Percentiles rank a stretch among this genome's conserved stretches.
These are phyloP conservation scores for Recurvomyces mirabilis DNA, from an alignment of 495 filamentous ascomycete species.

Conservation along the genomic window DNA sequence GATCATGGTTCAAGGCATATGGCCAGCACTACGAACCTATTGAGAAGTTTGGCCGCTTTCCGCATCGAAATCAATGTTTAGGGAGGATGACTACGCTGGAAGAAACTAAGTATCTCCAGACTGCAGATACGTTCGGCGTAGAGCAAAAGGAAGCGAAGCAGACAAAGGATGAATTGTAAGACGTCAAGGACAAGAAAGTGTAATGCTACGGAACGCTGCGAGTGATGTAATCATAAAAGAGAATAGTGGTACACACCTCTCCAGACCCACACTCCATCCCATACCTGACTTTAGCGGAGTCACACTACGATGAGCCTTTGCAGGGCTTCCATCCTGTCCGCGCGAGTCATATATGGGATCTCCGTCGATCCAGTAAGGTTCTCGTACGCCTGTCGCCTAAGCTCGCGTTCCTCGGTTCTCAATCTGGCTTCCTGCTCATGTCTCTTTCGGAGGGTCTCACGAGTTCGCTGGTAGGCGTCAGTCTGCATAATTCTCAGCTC, in stretches of 20 bases:
- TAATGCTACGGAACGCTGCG: no score
- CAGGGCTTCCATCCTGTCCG: not conserved
- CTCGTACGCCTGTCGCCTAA: slow-evolving; percentile 1
- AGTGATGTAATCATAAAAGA: not conserved
- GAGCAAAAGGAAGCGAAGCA: not conserved
- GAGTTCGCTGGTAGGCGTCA: not conserved
- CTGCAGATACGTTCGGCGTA: slow-evolving; percentile 32
- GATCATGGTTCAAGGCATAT: slow-evolving; percentile 10
- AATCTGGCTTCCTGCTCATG: not conserved
- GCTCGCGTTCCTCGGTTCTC: not conserved
- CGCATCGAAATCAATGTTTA: slow-evolving; percentile 30
- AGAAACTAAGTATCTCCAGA: slow-evolving; percentile 26
- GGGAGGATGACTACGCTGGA: slow-evolving; percentile 28
- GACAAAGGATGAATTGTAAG: slow-evolving; percentile 1
- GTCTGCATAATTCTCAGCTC: not conserved
- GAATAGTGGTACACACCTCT: not conserved
- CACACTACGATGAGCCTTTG: not conserved
- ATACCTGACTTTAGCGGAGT: not conserved
- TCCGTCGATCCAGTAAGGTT: not conserved
- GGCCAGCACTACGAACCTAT: slow-evolving; percentile 27
- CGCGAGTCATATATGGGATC: not conserved
- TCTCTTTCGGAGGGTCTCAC: not conserved
- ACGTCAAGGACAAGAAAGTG: no score
- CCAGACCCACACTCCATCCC: not conserved
- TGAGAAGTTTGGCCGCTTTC: slow-evolving; percentile 33